Base-by-base conservation (phyloP, 495 filamentous ascomycete species). In the Talaromyces trachyspermus region DNA sequence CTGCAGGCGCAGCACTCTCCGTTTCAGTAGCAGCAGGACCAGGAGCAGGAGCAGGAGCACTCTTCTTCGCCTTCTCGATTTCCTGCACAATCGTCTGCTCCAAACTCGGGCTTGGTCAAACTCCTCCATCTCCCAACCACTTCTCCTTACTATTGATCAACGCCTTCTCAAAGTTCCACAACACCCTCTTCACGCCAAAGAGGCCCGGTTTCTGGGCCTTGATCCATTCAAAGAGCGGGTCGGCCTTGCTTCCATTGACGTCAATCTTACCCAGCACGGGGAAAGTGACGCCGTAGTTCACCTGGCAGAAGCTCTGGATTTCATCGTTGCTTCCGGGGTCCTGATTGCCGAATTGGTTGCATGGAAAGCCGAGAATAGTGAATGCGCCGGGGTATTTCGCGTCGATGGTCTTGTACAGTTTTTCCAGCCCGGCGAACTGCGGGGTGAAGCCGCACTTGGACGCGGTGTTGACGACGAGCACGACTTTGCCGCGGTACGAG, bases 111-210 rank as follows among this genome's bases (percentile, higher is more conserved):
- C 78, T 89, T 95, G 9, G 84, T 87, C 10, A 79, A 80, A 58
- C 85, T 88, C 22, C 86, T 85, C 86, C 88, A 97, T 37, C 92
- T 65, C 5, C 68, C 72, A 58, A 81, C 85, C 22, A 96, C 89
- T 65, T 83, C 75, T 2, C 91, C 62, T 95, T 88, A 45, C 76
- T 75, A n/a, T 80, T 82, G 46, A 97, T 72, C 53, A 98, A 67
- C 64, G 95, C 97, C 77, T 98, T 98, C 74, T 98, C 94, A 66
- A 95, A 94, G 63, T 91, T 95, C 88, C 90, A 95, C 84, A 95
- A 94, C 54, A 98, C 74, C 27, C 82, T 60, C 81, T 90, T 89
- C 58, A 96, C 53, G 17, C 92, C 92, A 60, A 95, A 56, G 5
- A 95, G 39, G 14, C 94, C 90, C 1, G 92, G 81, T 68, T 84